Evolutionary conservation across 2,329 filamentous ascomycete species (phyloP), one percentile per base, ranked within the genome.

Genomic region (Venturia pyrina): DNA sequence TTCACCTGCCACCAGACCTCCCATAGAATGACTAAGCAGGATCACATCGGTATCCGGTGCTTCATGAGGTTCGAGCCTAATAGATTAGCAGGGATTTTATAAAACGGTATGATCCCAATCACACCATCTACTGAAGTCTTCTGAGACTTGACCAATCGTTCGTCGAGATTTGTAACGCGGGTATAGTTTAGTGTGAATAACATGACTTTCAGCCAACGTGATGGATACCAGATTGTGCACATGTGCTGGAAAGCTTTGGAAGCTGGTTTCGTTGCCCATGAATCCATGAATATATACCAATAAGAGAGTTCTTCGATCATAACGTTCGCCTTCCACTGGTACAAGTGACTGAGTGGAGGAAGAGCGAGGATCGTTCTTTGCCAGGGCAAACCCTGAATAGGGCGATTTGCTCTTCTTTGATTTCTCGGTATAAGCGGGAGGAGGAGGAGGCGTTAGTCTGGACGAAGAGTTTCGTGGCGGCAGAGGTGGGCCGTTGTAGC

Each of bases 221-320:
- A 85, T 80, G 15, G 85, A 85, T 48, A 96, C 80, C 44, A 90
- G 82, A 70, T 87, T 85, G 75, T 97, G 93, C 4, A 96, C 85
- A 77, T 96, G 91, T 8, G 89, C 89, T 0, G 93, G 93, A 71
- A 97, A 96, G 57, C 89, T 90, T 68, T 87, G 85, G 73, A 97
- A 97, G 66, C 90, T 96, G 41, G 89, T 89, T 75, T 95, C 90
- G 67, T 90, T 89, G 63, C 93, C 92, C 82, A 95, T 89, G 77
- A 96, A 96, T 68, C 93, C 92, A 78, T 96, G 93, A 66, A 96
- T 87, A 74, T 92, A 96, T 64, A 96, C 80, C 28, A 96, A 74
- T 1, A 97, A 82, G 32, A 97, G 80, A 34, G 81, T 83, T 62
- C 85, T 78, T 32, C 76, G 74, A n/a, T 75, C 73, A 37, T 73